Conservation (phyloP, 805 yeast genomes). For the Wickerhamiella cacticola region DNA sequence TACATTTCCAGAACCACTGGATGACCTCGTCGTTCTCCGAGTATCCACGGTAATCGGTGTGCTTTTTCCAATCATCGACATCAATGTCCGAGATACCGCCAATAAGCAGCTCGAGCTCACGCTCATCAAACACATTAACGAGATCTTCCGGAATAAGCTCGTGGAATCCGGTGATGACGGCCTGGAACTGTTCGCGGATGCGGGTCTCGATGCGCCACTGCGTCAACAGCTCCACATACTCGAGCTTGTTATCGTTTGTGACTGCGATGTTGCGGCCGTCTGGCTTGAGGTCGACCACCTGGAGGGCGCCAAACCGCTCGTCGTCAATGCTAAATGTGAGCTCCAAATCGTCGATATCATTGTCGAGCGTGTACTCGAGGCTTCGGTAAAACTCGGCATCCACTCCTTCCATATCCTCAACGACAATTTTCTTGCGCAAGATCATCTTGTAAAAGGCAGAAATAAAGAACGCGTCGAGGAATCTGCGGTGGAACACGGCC, state of each 20-base stretch:
- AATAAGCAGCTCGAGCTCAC: constrained; percentile 89
- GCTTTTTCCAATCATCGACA: constrained; percentile 97
- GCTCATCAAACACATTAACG: constrained; percentile 92
- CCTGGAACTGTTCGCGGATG: constrained; percentile 90
- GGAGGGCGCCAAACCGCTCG: constrained; percentile 89
- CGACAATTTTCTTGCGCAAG: constrained; percentile 83
- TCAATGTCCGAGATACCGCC: constrained; percentile 98
- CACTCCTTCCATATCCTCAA: constrained; percentile 97
- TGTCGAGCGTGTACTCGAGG: constrained; percentile 88
- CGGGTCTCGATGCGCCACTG: constrained; percentile 93
- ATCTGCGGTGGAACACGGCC: constrained; percentile 96
- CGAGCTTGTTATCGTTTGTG: constrained; percentile 86
- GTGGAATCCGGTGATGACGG: constrained; percentile 93
- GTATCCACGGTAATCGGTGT: constrained; percentile 96
- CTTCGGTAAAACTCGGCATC: constrained; percentile 95
- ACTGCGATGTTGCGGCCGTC: constrained; percentile 83
- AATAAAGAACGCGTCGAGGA: constrained; percentile 94
- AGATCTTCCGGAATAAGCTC: constrained; percentile 95
- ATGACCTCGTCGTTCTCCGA: constrained; percentile 92
- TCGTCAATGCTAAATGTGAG: constrained; percentile 77
- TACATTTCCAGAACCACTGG: constrained; percentile 98
- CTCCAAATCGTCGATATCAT: constrained; percentile 81
- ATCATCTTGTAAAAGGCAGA: constrained; percentile 98
- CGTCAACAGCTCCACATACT: constrained; percentile 85
- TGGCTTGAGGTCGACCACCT: constrained; percentile 79